Conservation (phyloP, 345 rosid species). For the Jatropha curcas region DNA sequence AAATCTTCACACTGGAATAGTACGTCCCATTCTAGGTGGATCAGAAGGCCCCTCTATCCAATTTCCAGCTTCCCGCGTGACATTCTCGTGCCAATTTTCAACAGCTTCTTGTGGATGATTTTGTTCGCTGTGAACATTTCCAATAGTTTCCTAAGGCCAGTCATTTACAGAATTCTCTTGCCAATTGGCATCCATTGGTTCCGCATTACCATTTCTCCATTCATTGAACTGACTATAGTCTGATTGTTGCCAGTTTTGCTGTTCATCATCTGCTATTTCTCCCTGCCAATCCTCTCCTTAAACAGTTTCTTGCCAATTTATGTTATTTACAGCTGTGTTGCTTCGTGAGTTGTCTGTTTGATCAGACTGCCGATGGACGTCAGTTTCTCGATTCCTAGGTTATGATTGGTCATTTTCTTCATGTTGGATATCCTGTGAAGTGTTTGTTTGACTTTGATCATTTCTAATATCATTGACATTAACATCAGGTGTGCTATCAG, state of each 20-base stretch:
- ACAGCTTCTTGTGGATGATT: slow-evolving; percentile 42
- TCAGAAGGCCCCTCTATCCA: slow-evolving; percentile 66
- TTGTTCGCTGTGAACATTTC: slow-evolving; percentile 47
- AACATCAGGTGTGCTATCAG: slow-evolving; percentile 46
- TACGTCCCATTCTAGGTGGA: slow-evolving; percentile 62
- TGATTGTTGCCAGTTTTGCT: slow-evolving; percentile 53
- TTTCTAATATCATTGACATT: slow-evolving; percentile 44
- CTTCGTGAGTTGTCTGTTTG: slow-evolving; percentile 43
- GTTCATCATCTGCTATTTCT: slow-evolving; percentile 42
- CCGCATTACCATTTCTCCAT: slow-evolving; percentile 52
- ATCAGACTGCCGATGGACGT: slow-evolving; percentile 39
- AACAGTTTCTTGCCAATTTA: slow-evolving; percentile 55
- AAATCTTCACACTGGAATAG: slow-evolving; percentile 66
- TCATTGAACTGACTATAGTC: slow-evolving; percentile 44
- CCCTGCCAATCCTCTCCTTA: slow-evolving; percentile 52
- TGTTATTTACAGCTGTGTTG: slow-evolving; percentile 37
- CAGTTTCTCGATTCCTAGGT: slow-evolving; percentile 47
- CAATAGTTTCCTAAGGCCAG: slow-evolving; percentile 55
- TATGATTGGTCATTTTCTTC: slow-evolving; percentile 46
- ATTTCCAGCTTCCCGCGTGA: slow-evolving; percentile 52
- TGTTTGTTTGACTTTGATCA: slow-evolving; percentile 36
- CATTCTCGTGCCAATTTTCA: slow-evolving; percentile 61
- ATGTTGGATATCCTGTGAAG: slow-evolving; percentile 44
- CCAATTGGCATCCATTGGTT: slow-evolving; percentile 52
- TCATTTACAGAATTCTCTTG: slow-evolving; percentile 52